Base-by-base conservation (phyloP, 371 early-diverging fungal species). In the Mucor circinelloides region DNA sequence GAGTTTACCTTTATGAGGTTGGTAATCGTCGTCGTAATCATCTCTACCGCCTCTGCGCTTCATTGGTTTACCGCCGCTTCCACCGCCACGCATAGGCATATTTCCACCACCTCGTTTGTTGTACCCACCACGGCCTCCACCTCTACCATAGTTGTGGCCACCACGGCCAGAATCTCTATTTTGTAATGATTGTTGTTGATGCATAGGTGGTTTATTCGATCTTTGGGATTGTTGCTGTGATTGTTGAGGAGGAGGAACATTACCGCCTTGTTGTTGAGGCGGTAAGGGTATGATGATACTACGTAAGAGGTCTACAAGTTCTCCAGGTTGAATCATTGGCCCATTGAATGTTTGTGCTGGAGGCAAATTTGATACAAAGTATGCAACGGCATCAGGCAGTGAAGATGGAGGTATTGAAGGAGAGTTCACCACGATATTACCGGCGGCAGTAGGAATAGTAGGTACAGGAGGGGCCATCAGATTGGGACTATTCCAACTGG, bases 341-440 rank as follows among this genome's bases (percentile, higher is more conserved):
- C 82, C 89, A 70, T 85, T 80, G 63, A 84, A 87, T 9, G 71
- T 74, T 0, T 80, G 69, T 27, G 87, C 62, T 32, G 85, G 82
- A 36, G 89, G 89, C 13, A 87, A 67, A 19, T 80, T 81, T 7
- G 85, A 80, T 9, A 87, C 76, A 63, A 89, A 87, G 63, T 78
- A 85, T 5, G 86, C 86, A 28, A 89, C 76, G 10, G 86, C 82
- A 34, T 87, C 89, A 12, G 90, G 90, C 44, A 89, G 75, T 46
- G 77, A 42, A 23, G 76, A 68, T 50, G 50, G 25, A 10, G 50
- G 25, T 50, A 50, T 25, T 21, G 25, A 50, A 50, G 50, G 25
- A 23, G 50, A 2, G 23, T n/a, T 46, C 6, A 21, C n/a, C 8
- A 21, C 10, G 12, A 21, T 6, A 1, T 8, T 34, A 1, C 23